Evolutionary conservation across 257 asterid genomes (phyloP), one percentile per base, ranked within the genome.

Genomic region (Primulina huaijiensis): DNA sequence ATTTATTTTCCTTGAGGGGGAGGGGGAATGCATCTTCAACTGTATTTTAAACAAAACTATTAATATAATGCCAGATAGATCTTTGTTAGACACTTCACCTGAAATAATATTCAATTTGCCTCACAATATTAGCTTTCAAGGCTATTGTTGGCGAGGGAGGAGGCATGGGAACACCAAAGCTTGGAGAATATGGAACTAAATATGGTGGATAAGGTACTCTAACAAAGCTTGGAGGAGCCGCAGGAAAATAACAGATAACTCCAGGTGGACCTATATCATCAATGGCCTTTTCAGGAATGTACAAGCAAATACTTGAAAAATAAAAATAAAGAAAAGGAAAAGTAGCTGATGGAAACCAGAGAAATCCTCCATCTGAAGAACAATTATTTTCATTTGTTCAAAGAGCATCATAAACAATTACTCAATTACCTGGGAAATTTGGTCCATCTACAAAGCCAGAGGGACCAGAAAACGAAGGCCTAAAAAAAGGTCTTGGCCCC

Each of bases 61-160:
- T 56, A 10, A 68, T 40, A 74, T 33, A 75, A 31, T 64, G 70
- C 57, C 16, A 71, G 67, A 68, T 61, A 64, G 68, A 64, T 67
- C 17, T 34, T 63, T 52, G 62, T 50, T 60, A 8, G 56, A 74
- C 10, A 50, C 46, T 65, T 81, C 73, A 91, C 99, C 99, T 89
- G 90, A 94, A 94, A 85, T 94, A 94, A 80, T 91, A 94, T 67
- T 94, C 97, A 76, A 94, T 87, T 85, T 94, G 99, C 85, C 77
- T 85, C 25, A 85, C 52, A 73, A 94, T 81, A 75, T 74, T 74
- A 37, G 83, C 82, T 78, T 74, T 86, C 85, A 89, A 73, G 46
- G 84, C 77, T 62, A 65, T 21, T 38, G 72, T 38, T 33, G 90
- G 92, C 5, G 90, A 76, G 74, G 92, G 84, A 53, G 76, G 76